Evolutionary conservation across 306 rosid genomes (phyloP), one percentile per base, ranked within the genome.

Genomic region (Cucurbita ficifolia): DNA sequence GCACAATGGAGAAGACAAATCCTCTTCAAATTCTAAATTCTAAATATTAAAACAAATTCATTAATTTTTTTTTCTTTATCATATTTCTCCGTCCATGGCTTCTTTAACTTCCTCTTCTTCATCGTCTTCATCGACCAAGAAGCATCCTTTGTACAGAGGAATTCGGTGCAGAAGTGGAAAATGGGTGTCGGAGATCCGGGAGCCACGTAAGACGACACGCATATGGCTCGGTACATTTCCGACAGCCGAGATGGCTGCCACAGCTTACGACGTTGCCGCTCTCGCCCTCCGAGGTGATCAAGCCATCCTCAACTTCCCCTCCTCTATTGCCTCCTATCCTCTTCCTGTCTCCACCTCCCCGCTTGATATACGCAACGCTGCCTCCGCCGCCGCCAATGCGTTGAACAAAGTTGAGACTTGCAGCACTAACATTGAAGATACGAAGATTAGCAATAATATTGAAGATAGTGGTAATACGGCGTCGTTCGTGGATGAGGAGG

Each of bases 181-280:
- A 65, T 88, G 91, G 95, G 95, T 88, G 2, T 84, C 89, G 1
- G 95, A 88, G 71, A 86, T 86, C 80, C 81, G 95, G 7, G 91
- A 88, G 82, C 95, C 91, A 0, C 84, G 89, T 5, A 86, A 86
- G 78, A 76, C 86, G 0, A 80, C 76, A 0, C 86, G 91, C 2
- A 88, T 86, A 80, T 88, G 95, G 95, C 77, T 86, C 0, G 95
- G 95, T 5, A 88, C 95, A 1, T 86, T 81, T 48, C 77, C 76
- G 0, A 83, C 83, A 0, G 63, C 95, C 5, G 95, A 88, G 76
- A 88, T 88, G 95, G 95, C 89, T 0, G 95, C 91, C 0, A 84
- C 89, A 0, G 95, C 95, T 17, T 86, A 84, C 13, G 95, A 88
- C 48, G 91, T 86, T 49, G 95, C 95, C 0, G 84, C 87, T 5